phyloP scores from a whole-genome alignment of 1,284 basidiomycete genomes.

The Apiotrichum gracile region DNA sequence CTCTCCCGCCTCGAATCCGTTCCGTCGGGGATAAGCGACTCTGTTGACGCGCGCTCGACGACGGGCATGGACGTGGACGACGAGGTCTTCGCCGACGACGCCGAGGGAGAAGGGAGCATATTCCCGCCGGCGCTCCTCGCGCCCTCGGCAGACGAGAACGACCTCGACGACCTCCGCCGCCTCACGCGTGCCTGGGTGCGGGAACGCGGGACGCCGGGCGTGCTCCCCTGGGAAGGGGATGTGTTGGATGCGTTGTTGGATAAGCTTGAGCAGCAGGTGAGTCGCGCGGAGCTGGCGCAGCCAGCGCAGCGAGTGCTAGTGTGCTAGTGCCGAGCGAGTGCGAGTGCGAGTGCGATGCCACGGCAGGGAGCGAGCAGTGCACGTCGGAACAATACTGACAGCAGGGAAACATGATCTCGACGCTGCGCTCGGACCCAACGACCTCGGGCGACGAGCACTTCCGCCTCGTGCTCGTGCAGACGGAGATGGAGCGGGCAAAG shows the following conservation, averaged over 20 bases:
- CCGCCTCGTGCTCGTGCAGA: constrained; percentile 81
- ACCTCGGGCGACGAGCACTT: constrained; percentile 86
- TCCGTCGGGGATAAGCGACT: not conserved
- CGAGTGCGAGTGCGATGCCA: not conserved
- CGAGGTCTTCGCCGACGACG: not conserved
- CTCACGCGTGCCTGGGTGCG: constrained; percentile 76
- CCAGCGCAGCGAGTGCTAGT: not conserved
- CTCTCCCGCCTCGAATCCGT: constrained; percentile 3
- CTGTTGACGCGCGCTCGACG: not conserved
- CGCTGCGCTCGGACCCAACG: constrained; percentile 65
- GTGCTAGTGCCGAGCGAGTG: too few species aligned
- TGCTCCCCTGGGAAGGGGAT: constrained; percentile 68
- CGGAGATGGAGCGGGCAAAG: constrained; percentile 85
- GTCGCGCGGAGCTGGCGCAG: constrained; percentile 23
- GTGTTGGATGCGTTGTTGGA: constrained; percentile 67
- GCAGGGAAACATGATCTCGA: constrained; percentile 46
- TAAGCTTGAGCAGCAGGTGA: constrained; percentile 77
- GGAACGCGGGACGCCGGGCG: constrained; percentile 74
- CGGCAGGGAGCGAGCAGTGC: too few species aligned
- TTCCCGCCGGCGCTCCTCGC: not conserved
- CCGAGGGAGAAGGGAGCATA: not conserved
- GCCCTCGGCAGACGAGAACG: constrained; percentile 19
- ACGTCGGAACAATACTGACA: not conserved
- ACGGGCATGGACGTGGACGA: not conserved
- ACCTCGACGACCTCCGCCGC: constrained; percentile 35